Conservation (phyloP, 2,329 filamentous ascomycete species). For the Torrubiella hemipterigena region DNA sequence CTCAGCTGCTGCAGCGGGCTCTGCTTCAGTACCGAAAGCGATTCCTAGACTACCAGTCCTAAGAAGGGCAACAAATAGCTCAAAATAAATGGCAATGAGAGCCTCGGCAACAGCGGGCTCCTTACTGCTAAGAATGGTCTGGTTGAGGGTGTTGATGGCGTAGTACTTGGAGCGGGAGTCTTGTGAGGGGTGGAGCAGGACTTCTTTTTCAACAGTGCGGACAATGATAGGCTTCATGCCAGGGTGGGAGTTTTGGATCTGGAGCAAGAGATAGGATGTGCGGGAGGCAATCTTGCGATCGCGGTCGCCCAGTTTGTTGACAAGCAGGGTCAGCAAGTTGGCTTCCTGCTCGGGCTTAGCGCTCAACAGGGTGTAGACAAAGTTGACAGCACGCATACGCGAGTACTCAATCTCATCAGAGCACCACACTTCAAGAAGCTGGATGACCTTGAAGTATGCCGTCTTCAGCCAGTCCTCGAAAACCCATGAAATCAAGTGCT, state of each 20-base stretch:
- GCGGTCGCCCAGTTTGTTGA: slow-evolving; percentile 94
- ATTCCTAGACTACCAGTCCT: slow-evolving; percentile 40
- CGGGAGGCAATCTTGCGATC: slow-evolving; percentile 93
- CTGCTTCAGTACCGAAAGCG: slow-evolving; percentile 32
- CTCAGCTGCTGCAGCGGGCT: slow-evolving; percentile 19
- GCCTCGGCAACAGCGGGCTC: slow-evolving; percentile 72
- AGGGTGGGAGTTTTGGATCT: slow-evolving; percentile 79
- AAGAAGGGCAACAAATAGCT: slow-evolving; percentile 70
- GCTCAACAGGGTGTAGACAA: slow-evolving; percentile 81
- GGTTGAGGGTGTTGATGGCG: slow-evolving; percentile 90
- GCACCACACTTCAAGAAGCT: slow-evolving; percentile 85
- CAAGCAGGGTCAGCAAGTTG: slow-evolving; percentile 77
- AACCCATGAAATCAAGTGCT: slow-evolving; percentile 75
- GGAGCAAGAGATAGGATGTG: slow-evolving; percentile 85
- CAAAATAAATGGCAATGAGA: slow-evolving; percentile 84
- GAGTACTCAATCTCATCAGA: slow-evolving; percentile 94
- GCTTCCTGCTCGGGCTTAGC: slow-evolving; percentile 97
- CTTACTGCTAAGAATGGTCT: slow-evolving; percentile 79
- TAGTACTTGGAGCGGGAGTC: slow-evolving; percentile 87
- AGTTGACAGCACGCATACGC: slow-evolving; percentile 74
- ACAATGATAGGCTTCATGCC: slow-evolving; percentile 89
- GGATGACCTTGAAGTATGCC: slow-evolving; percentile 84
- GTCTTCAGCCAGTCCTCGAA: slow-evolving; percentile 95
- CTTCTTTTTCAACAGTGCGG: slow-evolving; percentile 72
- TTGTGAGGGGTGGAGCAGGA: slow-evolving; percentile 78